phyloP scores from a whole-genome alignment of 352 stramenopile species.

The Globisporangium orthogonon region DNA sequence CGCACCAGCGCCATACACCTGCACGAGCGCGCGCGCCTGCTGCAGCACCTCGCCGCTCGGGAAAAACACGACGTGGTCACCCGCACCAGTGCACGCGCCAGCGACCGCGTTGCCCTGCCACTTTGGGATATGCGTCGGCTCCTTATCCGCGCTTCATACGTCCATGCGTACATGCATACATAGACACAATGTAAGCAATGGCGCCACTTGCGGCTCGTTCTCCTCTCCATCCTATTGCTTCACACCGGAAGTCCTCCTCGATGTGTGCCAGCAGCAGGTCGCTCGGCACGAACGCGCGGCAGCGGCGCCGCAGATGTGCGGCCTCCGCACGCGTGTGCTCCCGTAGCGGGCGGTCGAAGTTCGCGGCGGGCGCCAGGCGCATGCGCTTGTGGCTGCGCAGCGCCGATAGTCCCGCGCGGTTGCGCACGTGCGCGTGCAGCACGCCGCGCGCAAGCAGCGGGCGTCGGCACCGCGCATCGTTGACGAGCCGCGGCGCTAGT shows the following conservation, averaged over 20 bases:
- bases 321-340: slow-evolving; percentile 7
- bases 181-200: neutral
- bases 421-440: slow-evolving; percentile 48
- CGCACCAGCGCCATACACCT: slow-evolving; percentile 2
- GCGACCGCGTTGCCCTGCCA: slow-evolving; percentile 66
- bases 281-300: slow-evolving; percentile 42
- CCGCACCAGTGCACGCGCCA: slow-evolving; percentile 22
- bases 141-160: slow-evolving; percentile 15
- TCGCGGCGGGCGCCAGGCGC: slow-evolving; percentile 16
- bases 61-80: slow-evolving; percentile 57
- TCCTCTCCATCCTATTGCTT: neutral
- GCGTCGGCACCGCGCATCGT: slow-evolving; percentile 37
- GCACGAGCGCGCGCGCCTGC: slow-evolving; percentile 51
- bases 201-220: neutral
- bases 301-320: slow-evolving; percentile 27
- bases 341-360: neutral
- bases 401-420: slow-evolving; percentile 41
- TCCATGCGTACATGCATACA: neutral
- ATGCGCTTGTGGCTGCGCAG: slow-evolving; percentile 37
- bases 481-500: slow-evolving; percentile 36
- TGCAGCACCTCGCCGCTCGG: slow-evolving; percentile 60
- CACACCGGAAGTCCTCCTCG: slow-evolving; percentile 27
- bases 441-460: slow-evolving; percentile 44
- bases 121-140: slow-evolving; percentile 24
- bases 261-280: slow-evolving; percentile 33